These are phyloP conservation scores for Cercospora zeae-maydis DNA, from an alignment of 2,329 filamentous ascomycete species.

Conservation along the genomic window DNA sequence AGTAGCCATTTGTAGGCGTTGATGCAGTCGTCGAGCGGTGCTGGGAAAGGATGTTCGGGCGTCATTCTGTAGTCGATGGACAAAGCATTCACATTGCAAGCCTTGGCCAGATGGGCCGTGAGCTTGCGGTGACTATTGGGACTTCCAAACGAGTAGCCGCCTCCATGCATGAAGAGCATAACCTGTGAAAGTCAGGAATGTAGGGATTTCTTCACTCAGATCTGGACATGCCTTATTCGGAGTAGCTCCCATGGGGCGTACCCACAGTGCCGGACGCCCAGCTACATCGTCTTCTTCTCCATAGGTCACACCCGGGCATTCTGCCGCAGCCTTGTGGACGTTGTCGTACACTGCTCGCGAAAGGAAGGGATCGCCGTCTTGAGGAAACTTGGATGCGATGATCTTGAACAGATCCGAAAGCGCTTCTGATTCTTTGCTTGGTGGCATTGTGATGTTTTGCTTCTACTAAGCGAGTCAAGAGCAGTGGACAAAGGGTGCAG, in stretches of 20 bases:
- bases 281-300: slow-evolving; percentile 18
- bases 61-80: slow-evolving; percentile 58
- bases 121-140: slow-evolving; percentile 29
- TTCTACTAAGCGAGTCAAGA: not conserved
- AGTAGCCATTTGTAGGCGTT: slow-evolving; percentile 55
- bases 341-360: slow-evolving; percentile 28
- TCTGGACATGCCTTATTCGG: slow-evolving; percentile 18
- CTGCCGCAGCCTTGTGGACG: slow-evolving; percentile 25
- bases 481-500: not conserved
- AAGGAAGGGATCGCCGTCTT: slow-evolving; percentile 19
- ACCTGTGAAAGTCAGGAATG: slow-evolving; percentile 14
- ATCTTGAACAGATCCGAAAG: slow-evolving; percentile 24
- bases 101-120: slow-evolving; percentile 42
- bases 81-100: slow-evolving; percentile 48
- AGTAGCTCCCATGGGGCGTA: slow-evolving; percentile 22
- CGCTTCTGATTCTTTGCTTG: slow-evolving; percentile 28
- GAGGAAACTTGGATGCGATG: slow-evolving; percentile 21
- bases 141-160: slow-evolving; percentile 29
- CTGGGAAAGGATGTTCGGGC: slow-evolving; percentile 57
- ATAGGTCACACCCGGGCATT: slow-evolving; percentile 26
- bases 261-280: slow-evolving; percentile 25
- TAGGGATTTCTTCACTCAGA: not conserved
- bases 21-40: slow-evolving; percentile 53
- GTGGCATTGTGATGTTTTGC: slow-evolving; percentile 20
- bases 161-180: slow-evolving; percentile 26